Percentiles rank a stretch among this genome's conserved stretches.
These are phyloP conservation scores for Termitomyces sp. DNA, from an alignment of 768 basidiomycete species.

Conservation along the genomic window DNA sequence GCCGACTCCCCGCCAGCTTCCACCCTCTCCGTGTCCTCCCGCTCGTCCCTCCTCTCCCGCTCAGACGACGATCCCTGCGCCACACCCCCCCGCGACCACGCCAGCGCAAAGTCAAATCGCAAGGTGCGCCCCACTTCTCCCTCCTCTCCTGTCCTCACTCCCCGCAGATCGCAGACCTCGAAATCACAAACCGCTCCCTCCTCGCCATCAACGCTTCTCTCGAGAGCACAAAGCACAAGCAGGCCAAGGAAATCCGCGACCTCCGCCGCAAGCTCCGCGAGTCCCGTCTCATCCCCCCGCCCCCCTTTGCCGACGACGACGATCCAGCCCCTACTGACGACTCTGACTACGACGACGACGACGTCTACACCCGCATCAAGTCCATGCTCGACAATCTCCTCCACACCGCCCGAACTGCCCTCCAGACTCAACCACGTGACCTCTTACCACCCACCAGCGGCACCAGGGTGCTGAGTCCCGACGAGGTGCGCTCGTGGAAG, in stretches of 20 bases:
- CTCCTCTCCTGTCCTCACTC: background rate
- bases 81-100: conserved; percentile 49
- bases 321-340: conserved; percentile 20
- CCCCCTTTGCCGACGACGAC: conserved; percentile 42
- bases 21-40: conserved; percentile 70
- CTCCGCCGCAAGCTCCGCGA: conserved; percentile 79
- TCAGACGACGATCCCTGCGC: conserved; percentile 3
- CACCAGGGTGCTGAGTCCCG: conserved; percentile 67
- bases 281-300: conserved; percentile 68
- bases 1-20: conserved; percentile 59
- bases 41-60: conserved; percentile 36
- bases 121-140: conserved; percentile 43
- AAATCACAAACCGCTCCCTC: conserved; percentile 85
- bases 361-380: conserved; percentile 39
- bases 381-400: conserved; percentile 59
- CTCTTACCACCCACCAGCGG: conserved; percentile 38
- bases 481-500: conserved; percentile 65
- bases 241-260: conserved; percentile 82
- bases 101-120: conserved; percentile 78
- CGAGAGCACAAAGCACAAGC: conserved; percentile 73
- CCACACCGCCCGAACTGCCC: conserved; percentile 49
- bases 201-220: conserved; percentile 80
- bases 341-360: conserved; percentile 20
- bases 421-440: conserved; percentile 53
- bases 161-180: conserved; percentile 79